Percentiles rank a stretch among this genome's conserved stretches.
These are phyloP conservation scores for Chrysoporthe puriensis DNA, from an alignment of 2,329 filamentous ascomycete species.

Conservation along the genomic window DNA sequence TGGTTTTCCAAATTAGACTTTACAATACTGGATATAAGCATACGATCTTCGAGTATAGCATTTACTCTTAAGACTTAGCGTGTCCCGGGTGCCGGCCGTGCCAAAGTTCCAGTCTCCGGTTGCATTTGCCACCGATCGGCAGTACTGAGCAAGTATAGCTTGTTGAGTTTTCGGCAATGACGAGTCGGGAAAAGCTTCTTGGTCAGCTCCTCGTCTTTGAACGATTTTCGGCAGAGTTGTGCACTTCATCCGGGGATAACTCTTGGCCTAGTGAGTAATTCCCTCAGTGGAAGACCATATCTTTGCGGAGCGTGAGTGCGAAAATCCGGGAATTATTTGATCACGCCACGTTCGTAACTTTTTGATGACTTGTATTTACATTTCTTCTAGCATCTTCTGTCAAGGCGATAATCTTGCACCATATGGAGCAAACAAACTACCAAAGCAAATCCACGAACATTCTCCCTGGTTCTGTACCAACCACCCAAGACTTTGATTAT, in stretches of 20 bases:
- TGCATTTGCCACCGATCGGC: background rate
- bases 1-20: no score
- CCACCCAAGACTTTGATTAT: background rate
- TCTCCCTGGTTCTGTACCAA: background rate
- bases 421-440: background rate
- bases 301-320: background rate
- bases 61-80: no score
- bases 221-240: no score
- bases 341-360: background rate
- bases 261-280: no score
- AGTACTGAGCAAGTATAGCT: no score
- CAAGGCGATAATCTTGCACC: background rate
- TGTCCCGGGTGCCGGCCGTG: no score
- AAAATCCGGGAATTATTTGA: background rate
- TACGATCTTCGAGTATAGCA: no score
- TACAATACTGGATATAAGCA: no score
- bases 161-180: background rate
- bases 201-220: background rate
- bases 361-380: background rate
- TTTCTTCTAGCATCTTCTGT: background rate
- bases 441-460: background rate
- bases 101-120: background rate
- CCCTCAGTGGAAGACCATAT: no score
- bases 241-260: no score
- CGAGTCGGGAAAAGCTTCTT: constrained; percentile 1